Conservation (phyloP, 1,284 basidiomycete species). For the Ganoderma resinaceum region DNA sequence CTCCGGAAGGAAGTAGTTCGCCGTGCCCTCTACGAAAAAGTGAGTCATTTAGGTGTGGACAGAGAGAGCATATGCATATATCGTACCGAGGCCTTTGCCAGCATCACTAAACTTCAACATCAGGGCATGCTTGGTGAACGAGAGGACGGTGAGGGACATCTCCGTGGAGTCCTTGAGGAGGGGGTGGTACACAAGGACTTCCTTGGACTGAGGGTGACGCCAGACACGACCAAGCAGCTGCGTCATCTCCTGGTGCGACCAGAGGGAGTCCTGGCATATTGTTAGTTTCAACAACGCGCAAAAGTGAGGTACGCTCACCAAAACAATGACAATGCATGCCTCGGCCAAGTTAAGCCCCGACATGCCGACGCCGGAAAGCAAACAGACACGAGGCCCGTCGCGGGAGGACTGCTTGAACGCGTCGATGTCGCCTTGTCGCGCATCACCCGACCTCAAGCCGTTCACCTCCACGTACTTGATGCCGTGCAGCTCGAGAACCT, state of each 20-base stretch:
- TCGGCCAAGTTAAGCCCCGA: not conserved
- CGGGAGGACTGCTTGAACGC: not conserved
- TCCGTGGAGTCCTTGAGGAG: not conserved
- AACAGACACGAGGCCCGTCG: not conserved
- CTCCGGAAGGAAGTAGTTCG: too few relatives aligned
- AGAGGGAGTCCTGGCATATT: not conserved
- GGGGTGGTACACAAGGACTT: not conserved
- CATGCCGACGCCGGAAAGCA: not conserved
- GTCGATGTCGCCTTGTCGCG: not conserved
- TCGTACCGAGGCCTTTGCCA: too few relatives aligned
- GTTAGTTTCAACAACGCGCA: not conserved
- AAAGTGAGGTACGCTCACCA: not conserved
- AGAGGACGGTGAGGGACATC: not conserved
- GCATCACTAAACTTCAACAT: too few relatives aligned
- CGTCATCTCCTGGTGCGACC: not conserved
- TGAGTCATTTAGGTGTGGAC: too few relatives aligned
- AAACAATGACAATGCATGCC: not conserved
- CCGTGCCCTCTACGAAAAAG: too few relatives aligned
- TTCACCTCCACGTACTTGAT: not conserved
- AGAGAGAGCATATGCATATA: too few relatives aligned
- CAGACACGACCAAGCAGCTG: not conserved
- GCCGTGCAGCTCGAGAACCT: not conserved
- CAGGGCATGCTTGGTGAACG: not conserved
- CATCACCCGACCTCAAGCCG: not conserved
- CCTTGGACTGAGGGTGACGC: not conserved